phyloP scores from a whole-genome alignment of 1,139 yeast species.

The Pichia sp. region DNA sequence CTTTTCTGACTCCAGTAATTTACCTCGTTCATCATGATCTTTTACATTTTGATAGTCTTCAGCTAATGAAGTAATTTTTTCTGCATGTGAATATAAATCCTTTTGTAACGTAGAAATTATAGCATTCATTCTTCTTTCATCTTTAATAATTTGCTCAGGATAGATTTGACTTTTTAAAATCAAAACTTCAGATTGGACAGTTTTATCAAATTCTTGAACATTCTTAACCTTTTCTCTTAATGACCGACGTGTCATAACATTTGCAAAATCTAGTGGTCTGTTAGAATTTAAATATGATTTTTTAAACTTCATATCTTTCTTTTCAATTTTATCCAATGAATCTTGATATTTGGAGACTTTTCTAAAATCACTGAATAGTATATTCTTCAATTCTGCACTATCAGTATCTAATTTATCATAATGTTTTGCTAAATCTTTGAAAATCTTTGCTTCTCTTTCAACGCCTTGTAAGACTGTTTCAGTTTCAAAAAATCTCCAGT shows the following conservation, averaged over 20 bases:
- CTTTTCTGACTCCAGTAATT: not conserved
- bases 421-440: not conserved
- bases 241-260: constrained; percentile 13
- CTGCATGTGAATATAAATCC: constrained; percentile 18
- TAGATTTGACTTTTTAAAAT: constrained; percentile 22
- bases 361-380: constrained; percentile 8
- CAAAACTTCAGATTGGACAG: constrained; percentile 21
- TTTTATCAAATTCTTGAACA: constrained; percentile 14
- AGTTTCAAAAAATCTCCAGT: constrained; percentile 39
- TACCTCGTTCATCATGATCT: not conserved
- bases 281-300: constrained; percentile 1
- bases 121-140: constrained; percentile 19
- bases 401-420: constrained; percentile 2
- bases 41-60: not conserved
- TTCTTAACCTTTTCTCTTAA: constrained; percentile 15
- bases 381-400: constrained; percentile 1
- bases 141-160: constrained; percentile 20
- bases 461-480: constrained; percentile 23
- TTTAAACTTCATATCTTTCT: constrained; percentile 1
- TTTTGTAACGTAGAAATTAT: constrained; percentile 22
- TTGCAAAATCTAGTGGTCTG: constrained; percentile 20
- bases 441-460: constrained; percentile 2
- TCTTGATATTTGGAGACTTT: constrained; percentile 8
- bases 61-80: constrained; percentile 14
- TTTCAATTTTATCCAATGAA: constrained; percentile 1